Base-by-base conservation (phyloP, 140 eudicot genomes). In the Bidens hawaiensis region DNA sequence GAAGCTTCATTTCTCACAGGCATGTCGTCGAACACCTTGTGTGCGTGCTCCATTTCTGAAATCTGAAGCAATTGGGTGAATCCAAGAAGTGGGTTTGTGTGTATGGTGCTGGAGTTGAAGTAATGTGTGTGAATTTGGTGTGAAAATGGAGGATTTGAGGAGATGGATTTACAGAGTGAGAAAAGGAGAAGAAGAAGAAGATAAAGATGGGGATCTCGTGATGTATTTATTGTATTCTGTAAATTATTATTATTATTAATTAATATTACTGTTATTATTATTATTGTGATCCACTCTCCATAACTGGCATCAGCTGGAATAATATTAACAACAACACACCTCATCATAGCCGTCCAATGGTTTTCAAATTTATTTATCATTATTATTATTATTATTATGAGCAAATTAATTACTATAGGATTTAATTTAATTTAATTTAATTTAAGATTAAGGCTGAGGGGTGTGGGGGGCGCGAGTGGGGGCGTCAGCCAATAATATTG, bases 151-250 rank as follows among this genome's bases (percentile, higher is more conserved):
- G 47, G 53, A 28, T 75, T 52, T 53, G 70, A 50, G 12, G 68
- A 64, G 41, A 75, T 75, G 72, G 54, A 67, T 27, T n/a, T 11
- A 70, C 72, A 38, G 64, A 51, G 71, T 42, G 67, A 63, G 25
- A 42, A 59, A 70, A 67, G 57, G 19, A 21, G 68, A 16, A 53
- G 78, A 55, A 55, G n/a, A n/a, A n/a, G n/a, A n/a, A n/a, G n/a
- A n/a, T n/a, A n/a, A n/a, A n/a, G 78, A 54, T 55, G 85, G 72
- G 71, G 83, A 81, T 81, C 87, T 78, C 78, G 83, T 78, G 82
- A 36, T 6, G 63, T 57, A 47, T 76, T 70, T 57, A 60, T 58
- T 60, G 28, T 23, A 16, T 59, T 27, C 22, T 45, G 36, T 63
- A 12, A 63, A 67, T 67, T 41, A 67, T n/a, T n/a, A n/a, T n/a